Evolutionary conservation across 2,329 filamentous ascomycete species (phyloP).

Genomic region (Endoconidiophora laricicola): DNA sequence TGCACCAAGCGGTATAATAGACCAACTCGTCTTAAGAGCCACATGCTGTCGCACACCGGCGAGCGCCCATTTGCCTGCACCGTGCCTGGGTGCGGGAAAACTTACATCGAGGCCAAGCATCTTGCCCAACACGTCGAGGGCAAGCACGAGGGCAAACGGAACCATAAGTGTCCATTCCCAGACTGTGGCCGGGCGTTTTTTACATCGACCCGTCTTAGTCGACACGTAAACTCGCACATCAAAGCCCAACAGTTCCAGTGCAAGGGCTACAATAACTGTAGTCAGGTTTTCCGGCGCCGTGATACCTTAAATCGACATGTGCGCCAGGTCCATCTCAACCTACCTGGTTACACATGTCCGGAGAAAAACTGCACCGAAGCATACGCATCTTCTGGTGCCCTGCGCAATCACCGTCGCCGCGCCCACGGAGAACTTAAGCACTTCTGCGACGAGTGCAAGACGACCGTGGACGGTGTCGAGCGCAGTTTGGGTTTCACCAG

Average conservation of each 20-base stretch:
- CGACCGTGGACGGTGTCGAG: conserved; percentile 24
- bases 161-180: conserved; percentile 53
- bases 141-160: conserved; percentile 54
- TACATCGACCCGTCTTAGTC: conserved; percentile 58
- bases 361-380: conserved; percentile 43
- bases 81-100: conserved; percentile 57
- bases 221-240: conserved; percentile 65
- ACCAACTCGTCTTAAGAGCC: conserved; percentile 61
- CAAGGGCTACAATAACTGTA: conserved; percentile 51
- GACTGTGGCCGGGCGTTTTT: conserved; percentile 69
- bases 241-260: conserved; percentile 63
- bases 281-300: conserved; percentile 70
- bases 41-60: conserved; percentile 71
- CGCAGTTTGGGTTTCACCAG: conserved; percentile 50
- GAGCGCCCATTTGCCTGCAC: conserved; percentile 64
- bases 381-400: conserved; percentile 56
- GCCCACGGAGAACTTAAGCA: conserved; percentile 55
- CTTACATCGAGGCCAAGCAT: conserved; percentile 75
- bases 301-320: conserved; percentile 75
- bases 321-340: conserved; percentile 53
- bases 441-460: conserved; percentile 59
- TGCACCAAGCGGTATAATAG: conserved; percentile 80
- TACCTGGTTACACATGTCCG: conserved; percentile 55
- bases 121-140: conserved; percentile 72
- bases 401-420: conserved; percentile 54